These are phyloP conservation scores for Aquilaria sinensis DNA, from an alignment of 345 rosid genomes.

Conservation along the genomic window DNA sequence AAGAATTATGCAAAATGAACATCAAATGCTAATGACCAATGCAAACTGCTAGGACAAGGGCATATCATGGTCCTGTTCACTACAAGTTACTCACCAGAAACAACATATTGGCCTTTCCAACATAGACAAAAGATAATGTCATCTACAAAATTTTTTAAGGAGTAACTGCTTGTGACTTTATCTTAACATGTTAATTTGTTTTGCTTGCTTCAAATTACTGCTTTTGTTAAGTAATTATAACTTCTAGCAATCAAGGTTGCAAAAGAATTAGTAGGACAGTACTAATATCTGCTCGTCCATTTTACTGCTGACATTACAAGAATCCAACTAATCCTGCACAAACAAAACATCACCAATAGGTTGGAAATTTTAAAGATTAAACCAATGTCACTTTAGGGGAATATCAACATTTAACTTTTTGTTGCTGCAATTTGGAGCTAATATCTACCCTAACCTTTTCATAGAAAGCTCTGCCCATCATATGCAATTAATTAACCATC, in stretches of 20 bases:
- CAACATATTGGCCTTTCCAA: neutral
- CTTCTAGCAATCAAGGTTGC: neutral
- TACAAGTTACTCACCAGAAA: neutral
- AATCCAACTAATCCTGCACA: slow-evolving; percentile 52
- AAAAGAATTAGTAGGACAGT: slow-evolving; percentile 9
- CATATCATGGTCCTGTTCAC: too few relatives aligned
- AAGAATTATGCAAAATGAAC: too few relatives aligned
- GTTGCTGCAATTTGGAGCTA: slow-evolving; percentile 43
- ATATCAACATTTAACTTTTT: slow-evolving; percentile 34
- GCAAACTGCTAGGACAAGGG: too few relatives aligned
- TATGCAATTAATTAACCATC: slow-evolving; percentile 6
- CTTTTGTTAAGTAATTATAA: neutral
- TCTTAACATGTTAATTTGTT: neutral
- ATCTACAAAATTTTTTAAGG: too few relatives aligned
- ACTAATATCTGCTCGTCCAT: slow-evolving; percentile 31
- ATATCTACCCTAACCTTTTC: slow-evolving; percentile 39
- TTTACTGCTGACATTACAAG: slow-evolving; percentile 15
- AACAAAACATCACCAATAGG: slow-evolving; percentile 8
- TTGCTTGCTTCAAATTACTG: neutral
- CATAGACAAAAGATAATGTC: too few relatives aligned
- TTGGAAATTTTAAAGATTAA: neutral
- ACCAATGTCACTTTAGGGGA: slow-evolving; percentile 5
- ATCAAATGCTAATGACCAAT: too few relatives aligned
- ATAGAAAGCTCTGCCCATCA: slow-evolving; percentile 45
- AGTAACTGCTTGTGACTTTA: neutral